Percentiles rank a stretch among this genome's conserved stretches.
Evolutionary conservation across 2,329 filamentous ascomycete genomes (phyloP).

Genomic region (Aspergillus brunneoviolaceus): DNA sequence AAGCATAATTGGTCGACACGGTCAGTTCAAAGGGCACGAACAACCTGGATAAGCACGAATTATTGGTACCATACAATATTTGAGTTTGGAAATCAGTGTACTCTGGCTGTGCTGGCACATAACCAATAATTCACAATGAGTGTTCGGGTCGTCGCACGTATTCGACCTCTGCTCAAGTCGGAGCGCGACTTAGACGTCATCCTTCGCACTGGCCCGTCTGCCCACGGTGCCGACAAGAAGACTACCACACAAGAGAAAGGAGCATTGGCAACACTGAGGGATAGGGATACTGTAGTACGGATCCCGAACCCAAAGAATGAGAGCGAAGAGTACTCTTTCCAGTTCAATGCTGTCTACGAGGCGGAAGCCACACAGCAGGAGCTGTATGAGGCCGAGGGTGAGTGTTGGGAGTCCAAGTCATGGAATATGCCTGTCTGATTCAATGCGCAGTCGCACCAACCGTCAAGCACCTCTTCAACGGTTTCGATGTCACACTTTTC

Average conservation of each 20-base stretch:
- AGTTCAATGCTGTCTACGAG: constrained; percentile 92
- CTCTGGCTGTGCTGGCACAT: background rate
- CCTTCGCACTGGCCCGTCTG: constrained; percentile 62
- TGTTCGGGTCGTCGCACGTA: constrained; percentile 84
- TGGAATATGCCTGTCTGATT: constrained; percentile 19
- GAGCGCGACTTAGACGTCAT: constrained; percentile 88
- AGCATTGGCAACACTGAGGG: constrained; percentile 41
- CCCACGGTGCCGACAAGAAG: constrained; percentile 25
- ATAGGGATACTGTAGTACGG: constrained; percentile 68
- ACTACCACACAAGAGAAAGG: constrained; percentile 23
- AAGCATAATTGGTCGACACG: background rate
- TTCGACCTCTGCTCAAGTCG: constrained; percentile 81
- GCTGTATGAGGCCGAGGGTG: constrained; percentile 86
- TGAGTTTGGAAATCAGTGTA: background rate
- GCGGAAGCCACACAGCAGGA: constrained; percentile 76
- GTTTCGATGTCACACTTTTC: constrained; percentile 84
- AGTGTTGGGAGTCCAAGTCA: constrained; percentile 25
- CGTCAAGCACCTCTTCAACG: constrained; percentile 82
- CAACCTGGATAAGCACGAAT: background rate
- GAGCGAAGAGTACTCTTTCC: constrained; percentile 85
- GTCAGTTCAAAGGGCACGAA: background rate
- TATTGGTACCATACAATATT: background rate
- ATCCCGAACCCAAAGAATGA: constrained; percentile 95
- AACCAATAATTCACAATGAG: constrained; percentile 33
- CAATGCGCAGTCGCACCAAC: constrained; percentile 72